Evolutionary conservation across 768 basidiomycete species (phyloP).

Genomic region (Kwoniella dendrophila): DNA sequence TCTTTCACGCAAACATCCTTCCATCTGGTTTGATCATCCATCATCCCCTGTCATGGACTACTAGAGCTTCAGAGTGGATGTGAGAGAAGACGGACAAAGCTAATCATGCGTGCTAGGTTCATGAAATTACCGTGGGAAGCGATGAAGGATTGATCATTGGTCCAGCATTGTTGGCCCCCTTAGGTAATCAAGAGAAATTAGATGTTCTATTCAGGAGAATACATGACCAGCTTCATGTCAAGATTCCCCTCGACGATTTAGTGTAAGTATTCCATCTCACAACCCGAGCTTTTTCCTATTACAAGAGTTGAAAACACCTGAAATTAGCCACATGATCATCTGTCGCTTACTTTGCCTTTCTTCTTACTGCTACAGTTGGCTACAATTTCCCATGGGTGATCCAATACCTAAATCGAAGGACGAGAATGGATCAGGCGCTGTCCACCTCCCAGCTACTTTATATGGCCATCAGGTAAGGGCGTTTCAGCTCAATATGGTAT

Average conservation of each 20-base stretch:
- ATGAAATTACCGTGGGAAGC: not conserved
- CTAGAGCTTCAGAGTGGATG: too few relatives aligned
- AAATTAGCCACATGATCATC: too few relatives aligned
- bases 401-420: not conserved
- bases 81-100: too few relatives aligned
- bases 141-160: not conserved
- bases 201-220: not conserved
- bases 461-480: constrained; percentile 3
- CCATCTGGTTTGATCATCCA: too few relatives aligned
- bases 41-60: too few relatives aligned
- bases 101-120: not conserved
- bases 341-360: too few relatives aligned
- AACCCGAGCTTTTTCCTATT: too few relatives aligned
- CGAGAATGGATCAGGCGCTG: not conserved
- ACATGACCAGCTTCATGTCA: not conserved
- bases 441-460: not conserved
- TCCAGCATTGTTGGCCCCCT: not conserved
- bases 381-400: constrained; percentile 3
- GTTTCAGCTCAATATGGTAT: not conserved
- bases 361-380: constrained; percentile 3
- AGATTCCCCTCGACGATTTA: not conserved
- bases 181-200: not conserved
- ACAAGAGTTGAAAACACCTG: too few relatives aligned
- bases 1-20: too few relatives aligned
- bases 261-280: not conserved